Conservation (phyloP, 139 green algal genomes). For the Pleodorina starrii region DNA sequence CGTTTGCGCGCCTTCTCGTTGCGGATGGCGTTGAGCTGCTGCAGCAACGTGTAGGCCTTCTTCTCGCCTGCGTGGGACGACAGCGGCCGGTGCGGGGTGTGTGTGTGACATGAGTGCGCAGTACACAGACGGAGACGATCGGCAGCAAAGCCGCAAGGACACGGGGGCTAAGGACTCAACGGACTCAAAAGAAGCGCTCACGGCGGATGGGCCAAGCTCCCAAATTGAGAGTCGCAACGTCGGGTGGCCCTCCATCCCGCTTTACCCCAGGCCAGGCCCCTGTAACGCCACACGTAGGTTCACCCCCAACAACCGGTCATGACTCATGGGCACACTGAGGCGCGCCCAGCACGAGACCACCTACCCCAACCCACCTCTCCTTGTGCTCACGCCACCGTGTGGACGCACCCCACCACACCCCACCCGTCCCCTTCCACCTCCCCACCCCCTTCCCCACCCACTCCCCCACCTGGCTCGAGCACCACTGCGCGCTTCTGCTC, state of each 20-base stretch:
- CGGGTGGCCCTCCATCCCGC: too few species aligned
- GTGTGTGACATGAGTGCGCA: background rate
- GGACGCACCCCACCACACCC: too few species aligned
- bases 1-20: conserved; percentile 90
- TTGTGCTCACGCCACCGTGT: too few species aligned
- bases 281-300: too few species aligned
- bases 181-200: background rate
- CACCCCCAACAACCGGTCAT: background rate
- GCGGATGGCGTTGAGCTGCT: conserved; percentile 96
- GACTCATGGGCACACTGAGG: background rate
- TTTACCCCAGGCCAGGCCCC: too few species aligned
- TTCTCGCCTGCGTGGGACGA: conserved; percentile 55
- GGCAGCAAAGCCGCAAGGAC: background rate
- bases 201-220: background rate
- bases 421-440: too few species aligned
- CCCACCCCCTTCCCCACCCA: too few species aligned
- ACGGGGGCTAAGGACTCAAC: background rate
- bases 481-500: conserved; percentile 91
- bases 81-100: background rate
- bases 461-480: conserved; percentile 63
- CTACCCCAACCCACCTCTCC: conserved; percentile 15
- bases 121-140: background rate
- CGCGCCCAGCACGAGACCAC: background rate
- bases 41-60: conserved; percentile 80
- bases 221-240: too few species aligned